Evolutionary conservation across 164 flowering plant species (phyloP), one percentile per base, ranked within the genome.

Genomic region (Hamamelis virginiana): DNA sequence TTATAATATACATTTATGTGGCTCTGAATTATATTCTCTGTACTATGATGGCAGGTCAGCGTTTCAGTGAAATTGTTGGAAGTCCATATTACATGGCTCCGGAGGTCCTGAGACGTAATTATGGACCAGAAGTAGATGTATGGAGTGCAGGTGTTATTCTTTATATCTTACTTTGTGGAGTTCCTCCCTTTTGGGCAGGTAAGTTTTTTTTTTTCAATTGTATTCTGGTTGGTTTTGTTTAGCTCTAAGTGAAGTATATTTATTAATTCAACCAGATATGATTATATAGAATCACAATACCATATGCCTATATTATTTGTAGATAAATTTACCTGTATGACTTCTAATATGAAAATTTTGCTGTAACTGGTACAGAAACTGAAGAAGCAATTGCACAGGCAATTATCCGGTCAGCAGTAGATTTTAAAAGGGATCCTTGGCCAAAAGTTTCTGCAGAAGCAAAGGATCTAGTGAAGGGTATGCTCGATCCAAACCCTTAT

Each of bases 171-270:
- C 82, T 92, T 13, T 92, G 94, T 67, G 94, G 97, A 41, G 92
- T 92, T 67, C 96, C 96, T 59, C 97, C 97, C 26, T 90, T 92
- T 73, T 92, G 97, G 97, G 97, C 94, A 62, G 97, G 97, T 84
- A 69, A 77, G 10, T 27, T 14, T 22, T 3, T 9, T 62, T 28
- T n/a, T n/a, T n/a, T n/a, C n/a, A n/a, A n/a, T n/a, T n/a, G n/a
- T n/a, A n/a, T n/a, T n/a, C n/a, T n/a, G n/a, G n/a, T n/a, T n/a
- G n/a, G n/a, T n/a, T n/a, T n/a, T n/a, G n/a, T n/a, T n/a, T n/a
- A n/a, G n/a, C n/a, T n/a, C n/a, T 33, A 33, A 2, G 41, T 33
- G 41, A 33, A 33, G 41, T 33, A 33, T 33, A 33, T 33, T 33
- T 33, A 2, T n/a, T n/a, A n/a, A n/a, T 33, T 33, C 41, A 33